These are phyloP conservation scores for Neurospora sp. DNA, from an alignment of 495 filamentous ascomycete genomes.

Conservation along the genomic window DNA sequence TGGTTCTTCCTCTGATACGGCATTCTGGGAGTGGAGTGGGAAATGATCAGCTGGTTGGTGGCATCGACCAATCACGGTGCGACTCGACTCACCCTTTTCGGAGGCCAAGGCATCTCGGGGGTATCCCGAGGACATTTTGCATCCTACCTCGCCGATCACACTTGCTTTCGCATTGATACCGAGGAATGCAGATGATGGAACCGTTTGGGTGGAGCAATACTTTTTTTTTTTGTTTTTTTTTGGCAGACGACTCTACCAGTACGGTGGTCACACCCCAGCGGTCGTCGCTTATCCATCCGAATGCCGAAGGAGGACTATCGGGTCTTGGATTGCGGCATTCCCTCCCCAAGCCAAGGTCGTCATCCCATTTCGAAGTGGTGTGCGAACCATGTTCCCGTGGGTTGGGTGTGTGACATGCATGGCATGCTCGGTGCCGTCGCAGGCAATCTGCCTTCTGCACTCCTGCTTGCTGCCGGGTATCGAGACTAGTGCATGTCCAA, in stretches of 20 bases:
- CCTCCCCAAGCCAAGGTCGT: not conserved
- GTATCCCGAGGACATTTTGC: not conserved
- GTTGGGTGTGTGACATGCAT: not conserved
- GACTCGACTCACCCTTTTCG: constrained; percentile 11
- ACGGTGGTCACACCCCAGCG: not conserved
- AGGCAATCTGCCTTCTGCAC: not conserved
- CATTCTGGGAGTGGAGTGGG: not conserved
- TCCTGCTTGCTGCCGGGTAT: not conserved
- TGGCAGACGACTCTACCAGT: not conserved
- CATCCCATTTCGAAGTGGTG: not conserved
- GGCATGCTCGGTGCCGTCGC: not conserved
- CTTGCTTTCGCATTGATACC: not conserved
- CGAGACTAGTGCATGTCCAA: not conserved
- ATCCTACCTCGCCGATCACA: constrained; percentile 5
- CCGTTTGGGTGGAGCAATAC: not conserved
- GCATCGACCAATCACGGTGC: constrained; percentile 17
- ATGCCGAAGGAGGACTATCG: not conserved
- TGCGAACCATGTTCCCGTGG: not conserved
- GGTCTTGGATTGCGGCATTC: not conserved
- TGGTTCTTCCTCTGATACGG: not conserved
- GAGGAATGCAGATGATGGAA: not conserved
- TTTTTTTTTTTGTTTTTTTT: too few relatives aligned
- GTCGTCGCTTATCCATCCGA: not conserved
- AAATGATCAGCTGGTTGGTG: constrained; percentile 19
- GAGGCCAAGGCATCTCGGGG: constrained; percentile 21